Base-by-base conservation (phyloP, 768 basidiomycete species). In the Trametopsis cervina region DNA sequence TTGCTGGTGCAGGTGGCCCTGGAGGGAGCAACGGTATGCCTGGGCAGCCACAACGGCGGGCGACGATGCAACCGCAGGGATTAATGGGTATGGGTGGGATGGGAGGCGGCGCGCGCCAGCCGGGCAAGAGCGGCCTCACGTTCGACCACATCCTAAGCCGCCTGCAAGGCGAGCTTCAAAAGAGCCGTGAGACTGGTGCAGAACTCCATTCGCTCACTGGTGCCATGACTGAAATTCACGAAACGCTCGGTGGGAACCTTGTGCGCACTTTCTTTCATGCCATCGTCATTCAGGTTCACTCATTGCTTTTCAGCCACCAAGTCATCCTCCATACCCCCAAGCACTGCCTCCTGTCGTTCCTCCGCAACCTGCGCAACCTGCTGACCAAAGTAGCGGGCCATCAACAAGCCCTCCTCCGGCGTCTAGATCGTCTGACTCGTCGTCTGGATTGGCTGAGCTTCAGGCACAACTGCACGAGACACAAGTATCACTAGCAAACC, bases 131-230 rank as follows among this genome's bases (percentile, higher is more conserved):
- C 57, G 90, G 91, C 0, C 72, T 96, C 20, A 88, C 83, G 6
- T 95, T 98, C 61, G 94, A 97, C 58, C 89, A 93, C 57, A 91
- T 97, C 44, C 69, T 97, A 39, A 86, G 75, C 47, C 80, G 89
- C 27, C 71, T 98, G 2, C 94, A 97, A 63, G 82, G 83, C 54
- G 94, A 98, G 62, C 79, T 98, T n/a, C 85, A 88, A 68, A 96
- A 95, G 69, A 92, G 89, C 59, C 80, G 90, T 15, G 95, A 98
- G 61, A 96, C 94, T 0, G 89, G 90, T 12, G 74, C 83, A 0
- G 94, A 98, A 60, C 71, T 99, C 3, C 80, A 83, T 52, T 78
- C 78, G 0, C 68, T 97, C 25, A 84, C 78, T 13, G 77, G 77
- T 11, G 75, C 87, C 3, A 89, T 99, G 79, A 78, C 72, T 36